phyloP scores from a whole-genome alignment of 2,329 filamentous ascomycete species.

The Cyphellophora attinorum region DNA sequence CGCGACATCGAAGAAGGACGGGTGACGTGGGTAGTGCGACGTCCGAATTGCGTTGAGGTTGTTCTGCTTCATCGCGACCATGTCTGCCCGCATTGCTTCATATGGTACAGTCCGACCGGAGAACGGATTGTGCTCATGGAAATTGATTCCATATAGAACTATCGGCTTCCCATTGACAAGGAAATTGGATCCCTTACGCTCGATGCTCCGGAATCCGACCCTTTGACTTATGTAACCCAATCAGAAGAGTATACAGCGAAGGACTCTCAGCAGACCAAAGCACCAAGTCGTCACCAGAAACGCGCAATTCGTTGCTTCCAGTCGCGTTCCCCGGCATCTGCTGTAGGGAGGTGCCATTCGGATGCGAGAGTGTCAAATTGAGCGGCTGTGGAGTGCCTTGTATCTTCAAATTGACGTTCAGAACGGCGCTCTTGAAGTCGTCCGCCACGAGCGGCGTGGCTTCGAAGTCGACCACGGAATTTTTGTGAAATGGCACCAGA shows the following conservation, averaged over 20 bases:
- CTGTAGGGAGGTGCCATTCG: slow-evolving; percentile 19
- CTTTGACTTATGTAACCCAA: slow-evolving; percentile 38
- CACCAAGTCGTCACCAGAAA: slow-evolving; percentile 37
- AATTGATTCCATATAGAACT: slow-evolving; percentile 55
- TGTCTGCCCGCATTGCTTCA: slow-evolving; percentile 51
- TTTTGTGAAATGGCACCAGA: slow-evolving; percentile 45
- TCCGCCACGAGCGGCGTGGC: slow-evolving; percentile 44
- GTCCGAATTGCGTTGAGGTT: slow-evolving; percentile 64
- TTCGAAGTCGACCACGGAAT: slow-evolving; percentile 47
- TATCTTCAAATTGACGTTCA: slow-evolving; percentile 38
- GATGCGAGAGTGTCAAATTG: slow-evolving; percentile 2
- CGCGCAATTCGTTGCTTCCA: slow-evolving; percentile 16
- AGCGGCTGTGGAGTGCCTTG: slow-evolving; percentile 23
- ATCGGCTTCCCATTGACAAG: slow-evolving; percentile 54
- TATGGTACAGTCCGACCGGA: slow-evolving; percentile 54
- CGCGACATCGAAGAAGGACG: slow-evolving; percentile 22
- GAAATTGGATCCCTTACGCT: slow-evolving; percentile 45
- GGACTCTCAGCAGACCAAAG: slow-evolving; percentile 63
- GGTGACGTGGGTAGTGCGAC: slow-evolving; percentile 54
- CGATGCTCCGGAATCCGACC: slow-evolving; percentile 55
- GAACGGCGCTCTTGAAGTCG: slow-evolving; percentile 39
- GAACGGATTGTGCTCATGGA: slow-evolving; percentile 60
- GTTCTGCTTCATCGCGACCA: slow-evolving; percentile 59
- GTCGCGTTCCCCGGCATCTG: background rate
- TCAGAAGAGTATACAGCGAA: slow-evolving; percentile 42